Percentiles rank a stretch among this genome's conserved stretches.
These are phyloP conservation scores for Apostasia ramifera DNA, from an alignment of 106 monocot species.

Conservation along the genomic window DNA sequence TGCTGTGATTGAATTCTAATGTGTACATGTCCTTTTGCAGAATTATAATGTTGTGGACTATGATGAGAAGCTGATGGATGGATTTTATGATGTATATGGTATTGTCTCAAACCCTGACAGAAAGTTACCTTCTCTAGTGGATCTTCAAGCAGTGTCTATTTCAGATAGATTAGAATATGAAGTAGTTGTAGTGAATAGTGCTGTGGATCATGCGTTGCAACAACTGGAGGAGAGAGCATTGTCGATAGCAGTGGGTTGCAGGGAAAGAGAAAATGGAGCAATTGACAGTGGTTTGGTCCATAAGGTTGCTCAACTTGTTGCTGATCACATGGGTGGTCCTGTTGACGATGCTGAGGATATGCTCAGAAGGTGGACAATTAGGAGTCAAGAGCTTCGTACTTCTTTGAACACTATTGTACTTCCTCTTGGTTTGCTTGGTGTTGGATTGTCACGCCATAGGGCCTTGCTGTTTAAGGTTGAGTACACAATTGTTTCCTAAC, in stretches of 20 bases:
- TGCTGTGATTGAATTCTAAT: constrained; percentile 9
- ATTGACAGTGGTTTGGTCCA: constrained; percentile 63
- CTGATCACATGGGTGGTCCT: constrained; percentile 73
- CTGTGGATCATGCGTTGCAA: constrained; percentile 50
- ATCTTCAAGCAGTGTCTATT: constrained; percentile 60
- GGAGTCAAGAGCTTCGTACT: constrained; percentile 44
- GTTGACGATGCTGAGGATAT: constrained; percentile 72
- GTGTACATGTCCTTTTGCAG: constrained; percentile 26
- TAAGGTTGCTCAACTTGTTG: constrained; percentile 73
- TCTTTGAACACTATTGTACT: constrained; percentile 59
- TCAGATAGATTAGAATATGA: constrained; percentile 50
- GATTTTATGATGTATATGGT: constrained; percentile 66
- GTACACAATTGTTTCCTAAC: not conserved
- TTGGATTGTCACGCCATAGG: constrained; percentile 85
- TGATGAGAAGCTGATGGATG: constrained; percentile 61
- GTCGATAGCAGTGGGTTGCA: constrained; percentile 35
- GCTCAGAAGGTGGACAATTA: constrained; percentile 52
- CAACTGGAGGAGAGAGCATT: constrained; percentile 57
- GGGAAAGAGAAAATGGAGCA: constrained; percentile 21
- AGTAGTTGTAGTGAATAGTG: constrained; percentile 58
- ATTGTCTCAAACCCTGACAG: constrained; percentile 23
- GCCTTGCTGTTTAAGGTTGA: constrained; percentile 89
- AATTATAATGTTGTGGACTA: constrained; percentile 65
- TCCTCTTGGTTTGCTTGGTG: constrained; percentile 66
- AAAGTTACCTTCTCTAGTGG: constrained; percentile 54